phyloP scores from a whole-genome alignment of 306 rosid species.

The Dalbergia cultrata region DNA sequence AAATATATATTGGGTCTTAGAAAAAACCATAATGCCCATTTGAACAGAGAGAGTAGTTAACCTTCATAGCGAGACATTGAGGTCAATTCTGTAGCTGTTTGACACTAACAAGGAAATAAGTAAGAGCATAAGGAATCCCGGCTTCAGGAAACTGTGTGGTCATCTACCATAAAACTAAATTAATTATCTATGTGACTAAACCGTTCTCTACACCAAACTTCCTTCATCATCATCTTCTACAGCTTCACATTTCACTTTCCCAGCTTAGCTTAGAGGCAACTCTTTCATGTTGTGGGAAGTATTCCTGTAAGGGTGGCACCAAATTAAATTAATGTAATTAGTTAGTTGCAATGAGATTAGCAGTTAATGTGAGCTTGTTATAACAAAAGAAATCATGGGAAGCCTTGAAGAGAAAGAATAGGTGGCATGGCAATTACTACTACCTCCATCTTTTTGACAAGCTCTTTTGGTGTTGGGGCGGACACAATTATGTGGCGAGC shows the following conservation, averaged over 20 bases:
- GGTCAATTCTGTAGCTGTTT: constrained; percentile 45
- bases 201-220: constrained; percentile 39
- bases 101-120: constrained; percentile 48
- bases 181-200: constrained; percentile 39
- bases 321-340: neutral
- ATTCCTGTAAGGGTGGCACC: constrained; percentile 59
- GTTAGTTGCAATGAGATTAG: neutral
- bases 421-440: no score
- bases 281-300: constrained; percentile 85
- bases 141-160: constrained; percentile 50
- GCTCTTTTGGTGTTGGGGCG: constrained; percentile 82
- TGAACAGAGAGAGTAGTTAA: constrained; percentile 43
- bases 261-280: constrained; percentile 94
- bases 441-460: constrained; percentile 95
- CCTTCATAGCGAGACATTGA: constrained; percentile 38
- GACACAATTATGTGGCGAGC: constrained; percentile 96
- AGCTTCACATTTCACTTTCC: constrained; percentile 72
- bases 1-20: neutral
- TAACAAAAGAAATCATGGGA: no score
- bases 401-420: no score
- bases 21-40: constrained; percentile 8
- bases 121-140: constrained; percentile 43
- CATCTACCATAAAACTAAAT: constrained; percentile 55
- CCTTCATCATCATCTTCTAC: constrained; percentile 13
- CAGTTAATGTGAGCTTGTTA: no score